These are phyloP conservation scores for Umbelopsis vinacea DNA, from an alignment of 192 early-diverging fungal species.

Conservation along the genomic window DNA sequence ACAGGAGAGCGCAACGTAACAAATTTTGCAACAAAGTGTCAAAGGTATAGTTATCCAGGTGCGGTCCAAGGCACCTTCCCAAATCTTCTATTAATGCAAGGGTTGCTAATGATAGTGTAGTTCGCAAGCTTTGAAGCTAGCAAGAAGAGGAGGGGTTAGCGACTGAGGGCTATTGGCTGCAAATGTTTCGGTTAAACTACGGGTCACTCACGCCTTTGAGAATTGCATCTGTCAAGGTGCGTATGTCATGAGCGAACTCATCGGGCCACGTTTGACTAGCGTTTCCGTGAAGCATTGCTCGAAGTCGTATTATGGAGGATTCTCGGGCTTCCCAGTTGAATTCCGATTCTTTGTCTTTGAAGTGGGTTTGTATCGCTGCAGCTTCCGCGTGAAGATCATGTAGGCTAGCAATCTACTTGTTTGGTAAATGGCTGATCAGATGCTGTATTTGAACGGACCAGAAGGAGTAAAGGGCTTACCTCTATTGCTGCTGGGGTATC, in stretches of 20 bases:
- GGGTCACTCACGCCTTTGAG: slow-evolving; percentile 28
- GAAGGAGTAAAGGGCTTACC: background rate
- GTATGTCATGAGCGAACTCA: slow-evolving; percentile 21
- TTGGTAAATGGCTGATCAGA: background rate
- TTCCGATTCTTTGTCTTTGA: slow-evolving; percentile 42
- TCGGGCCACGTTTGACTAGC: slow-evolving; percentile 33
- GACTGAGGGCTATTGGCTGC: background rate
- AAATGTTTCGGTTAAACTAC: background rate
- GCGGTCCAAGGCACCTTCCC: slow-evolving; percentile 24
- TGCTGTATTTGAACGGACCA: background rate
- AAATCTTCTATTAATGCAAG: slow-evolving; percentile 39
- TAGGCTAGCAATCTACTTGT: slow-evolving; percentile 29
- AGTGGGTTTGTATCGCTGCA: slow-evolving; percentile 24
- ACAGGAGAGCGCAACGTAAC: slow-evolving; percentile 29
- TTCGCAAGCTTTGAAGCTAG: slow-evolving; percentile 46
- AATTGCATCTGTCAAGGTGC: slow-evolving; percentile 19
- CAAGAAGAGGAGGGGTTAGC: background rate
- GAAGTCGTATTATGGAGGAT: slow-evolving; percentile 29
- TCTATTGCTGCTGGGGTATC: slow-evolving; percentile 13
- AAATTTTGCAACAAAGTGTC: slow-evolving; percentile 42
- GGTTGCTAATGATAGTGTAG: slow-evolving; percentile 42
- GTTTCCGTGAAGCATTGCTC: slow-evolving; percentile 38
- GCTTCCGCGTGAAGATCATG: slow-evolving; percentile 34
- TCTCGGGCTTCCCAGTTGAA: slow-evolving; percentile 43
- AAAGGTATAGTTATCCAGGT: slow-evolving; percentile 39